These are phyloP conservation scores for Cymbidium sinense DNA, from an alignment of 106 monocot species.

Conservation along the genomic window DNA sequence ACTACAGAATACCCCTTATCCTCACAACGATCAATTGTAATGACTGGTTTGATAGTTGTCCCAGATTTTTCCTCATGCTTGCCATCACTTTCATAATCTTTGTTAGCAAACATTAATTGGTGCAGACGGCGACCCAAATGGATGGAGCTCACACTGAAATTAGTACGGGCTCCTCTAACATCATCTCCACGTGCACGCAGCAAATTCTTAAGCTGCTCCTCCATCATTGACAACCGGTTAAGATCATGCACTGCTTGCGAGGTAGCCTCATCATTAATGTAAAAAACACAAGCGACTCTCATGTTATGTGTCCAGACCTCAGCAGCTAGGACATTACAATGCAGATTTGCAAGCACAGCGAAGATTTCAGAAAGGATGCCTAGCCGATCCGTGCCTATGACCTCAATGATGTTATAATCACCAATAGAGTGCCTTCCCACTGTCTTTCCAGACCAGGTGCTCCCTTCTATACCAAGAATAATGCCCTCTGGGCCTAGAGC, in stretches of 20 bases:
- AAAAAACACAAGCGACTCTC: slow-evolving; percentile 73
- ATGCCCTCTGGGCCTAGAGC: slow-evolving; percentile 85
- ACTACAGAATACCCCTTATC: slow-evolving; percentile 91
- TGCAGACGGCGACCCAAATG: slow-evolving; percentile 86
- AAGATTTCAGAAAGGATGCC: slow-evolving; percentile 90
- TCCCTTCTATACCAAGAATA: slow-evolving; percentile 29
- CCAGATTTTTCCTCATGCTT: slow-evolving; percentile 14
- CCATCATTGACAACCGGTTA: slow-evolving; percentile 43
- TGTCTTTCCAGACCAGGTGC: slow-evolving; percentile 35
- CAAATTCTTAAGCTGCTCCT: slow-evolving; percentile 56
- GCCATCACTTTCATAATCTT: slow-evolving; percentile 44
- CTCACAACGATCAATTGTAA: slow-evolving; percentile 68
- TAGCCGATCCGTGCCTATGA: slow-evolving; percentile 76
- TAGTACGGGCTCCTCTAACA: slow-evolving; percentile 37
- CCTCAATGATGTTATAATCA: slow-evolving; percentile 75
- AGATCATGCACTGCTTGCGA: slow-evolving; percentile 45
- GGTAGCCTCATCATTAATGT: slow-evolving; percentile 63
- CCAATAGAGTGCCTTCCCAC: slow-evolving; percentile 69
- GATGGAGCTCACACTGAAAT: slow-evolving; percentile 45
- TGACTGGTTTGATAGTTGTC: slow-evolving; percentile 32
- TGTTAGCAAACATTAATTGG: slow-evolving; percentile 84
- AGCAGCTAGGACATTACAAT: slow-evolving; percentile 76
- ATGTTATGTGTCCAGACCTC: slow-evolving; percentile 90
- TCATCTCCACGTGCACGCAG: slow-evolving; percentile 43
- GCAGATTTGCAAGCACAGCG: slow-evolving; percentile 59